Percentiles rank a stretch among this genome's conserved stretches.
These are phyloP conservation scores for Begonia fuchsioides DNA, from an alignment of 306 rosid genomes.

Conservation along the genomic window DNA sequence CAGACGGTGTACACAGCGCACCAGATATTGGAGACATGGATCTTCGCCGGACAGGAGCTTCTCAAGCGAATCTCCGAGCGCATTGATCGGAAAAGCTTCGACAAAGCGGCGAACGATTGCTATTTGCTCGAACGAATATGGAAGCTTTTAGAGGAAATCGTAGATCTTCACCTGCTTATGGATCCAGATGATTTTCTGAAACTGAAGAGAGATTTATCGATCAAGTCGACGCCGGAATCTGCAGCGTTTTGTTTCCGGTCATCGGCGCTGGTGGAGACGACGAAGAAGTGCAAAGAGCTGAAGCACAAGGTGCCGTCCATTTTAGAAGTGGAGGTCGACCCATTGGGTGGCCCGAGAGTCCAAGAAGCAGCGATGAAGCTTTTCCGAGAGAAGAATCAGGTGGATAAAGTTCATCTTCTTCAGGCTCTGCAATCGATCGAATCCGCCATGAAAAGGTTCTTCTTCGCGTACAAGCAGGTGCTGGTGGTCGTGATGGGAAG, in stretches of 20 bases:
- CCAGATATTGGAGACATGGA: constrained; percentile 74
- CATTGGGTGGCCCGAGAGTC: constrained; percentile 77
- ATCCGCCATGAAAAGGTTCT: constrained; percentile 59
- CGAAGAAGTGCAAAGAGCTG: constrained; percentile 48
- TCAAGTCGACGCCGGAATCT: constrained; percentile 30
- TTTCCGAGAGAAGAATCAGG: constrained; percentile 34
- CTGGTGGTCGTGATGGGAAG: constrained; percentile 64
- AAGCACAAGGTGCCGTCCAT: constrained; percentile 61
- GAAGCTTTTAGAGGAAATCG: constrained; percentile 53
- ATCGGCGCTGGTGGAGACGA: constrained; percentile 39
- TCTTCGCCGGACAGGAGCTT: constrained; percentile 23
- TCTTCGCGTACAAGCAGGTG: constrained; percentile 65
- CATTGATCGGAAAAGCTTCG: constrained; percentile 24
- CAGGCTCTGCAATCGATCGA: constrained; percentile 71
- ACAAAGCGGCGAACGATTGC: constrained; percentile 45
- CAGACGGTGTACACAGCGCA: constrained; percentile 56
- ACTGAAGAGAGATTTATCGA: constrained; percentile 36
- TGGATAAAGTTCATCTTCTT: constrained; percentile 46
- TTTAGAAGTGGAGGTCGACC: constrained; percentile 75
- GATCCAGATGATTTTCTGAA: constrained; percentile 72
- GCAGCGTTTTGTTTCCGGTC: constrained; percentile 69
- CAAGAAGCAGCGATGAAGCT: constrained; percentile 92
- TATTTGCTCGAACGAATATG: constrained; percentile 58
- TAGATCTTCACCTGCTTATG: constrained; percentile 59
- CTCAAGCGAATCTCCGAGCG: constrained; percentile 25